Percentiles rank a stretch among this genome's conserved stretches.
phyloP scores from a whole-genome alignment of 225 moss, liverwort and hornwort species.

The Antitrichia curtipendula region DNA sequence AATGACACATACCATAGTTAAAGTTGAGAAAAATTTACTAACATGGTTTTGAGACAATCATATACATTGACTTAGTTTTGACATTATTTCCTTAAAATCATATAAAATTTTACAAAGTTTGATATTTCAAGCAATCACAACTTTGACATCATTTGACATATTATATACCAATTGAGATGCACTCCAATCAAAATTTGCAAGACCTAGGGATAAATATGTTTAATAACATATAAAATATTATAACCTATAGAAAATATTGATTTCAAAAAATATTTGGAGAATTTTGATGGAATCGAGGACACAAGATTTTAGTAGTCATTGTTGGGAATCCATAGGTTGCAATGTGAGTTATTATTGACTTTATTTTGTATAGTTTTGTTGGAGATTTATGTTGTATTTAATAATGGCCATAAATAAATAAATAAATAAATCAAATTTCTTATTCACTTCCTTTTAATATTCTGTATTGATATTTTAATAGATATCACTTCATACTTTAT shows the following conservation, averaged over 20 bases:
- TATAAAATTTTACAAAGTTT: background rate
- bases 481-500: background rate
- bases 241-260: background rate
- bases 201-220: background rate
- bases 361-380: background rate
- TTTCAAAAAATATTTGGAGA: background rate
- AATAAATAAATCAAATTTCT: fast-evolving
- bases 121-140: background rate
- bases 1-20: background rate
- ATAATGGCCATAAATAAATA: no score
- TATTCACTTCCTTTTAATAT: no score
- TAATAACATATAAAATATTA: background rate
- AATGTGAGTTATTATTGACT: background rate
- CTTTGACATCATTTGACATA: background rate
- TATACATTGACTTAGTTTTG: background rate
- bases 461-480: no score
- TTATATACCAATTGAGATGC: background rate
- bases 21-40: background rate
- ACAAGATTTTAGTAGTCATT: background rate
- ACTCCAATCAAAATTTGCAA: background rate
- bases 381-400: background rate
- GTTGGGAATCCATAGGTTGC: no score
- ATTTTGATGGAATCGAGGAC: background rate
- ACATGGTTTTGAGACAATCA: no score
- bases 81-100: background rate